These are phyloP conservation scores for Schwanniomyces polymorphus DNA, from an alignment of 805 yeast genomes.

Conservation along the genomic window DNA sequence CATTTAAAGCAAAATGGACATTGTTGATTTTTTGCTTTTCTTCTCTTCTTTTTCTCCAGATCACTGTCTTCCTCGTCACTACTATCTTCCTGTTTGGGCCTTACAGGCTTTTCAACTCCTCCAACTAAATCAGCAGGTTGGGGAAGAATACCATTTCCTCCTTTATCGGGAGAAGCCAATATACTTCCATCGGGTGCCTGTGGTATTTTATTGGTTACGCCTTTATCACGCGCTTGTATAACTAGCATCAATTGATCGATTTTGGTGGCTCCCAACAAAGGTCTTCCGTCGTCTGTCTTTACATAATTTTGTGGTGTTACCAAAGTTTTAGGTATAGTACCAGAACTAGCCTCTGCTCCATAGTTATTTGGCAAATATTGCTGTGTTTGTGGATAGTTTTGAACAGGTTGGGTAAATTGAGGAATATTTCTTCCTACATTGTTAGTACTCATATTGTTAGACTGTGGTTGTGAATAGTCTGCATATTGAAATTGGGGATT, in stretches of 20 bases:
- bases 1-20: constrained; percentile 77
- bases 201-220: constrained; percentile 61
- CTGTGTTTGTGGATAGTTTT: constrained; percentile 7
- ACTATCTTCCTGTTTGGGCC: constrained; percentile 21
- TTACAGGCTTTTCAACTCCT: constrained; percentile 68
- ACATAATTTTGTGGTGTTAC: constrained; percentile 49
- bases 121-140: constrained; percentile 66
- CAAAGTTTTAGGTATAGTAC: constrained; percentile 18
- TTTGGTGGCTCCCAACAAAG: constrained; percentile 80
- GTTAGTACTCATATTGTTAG: constrained; percentile 1
- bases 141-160: constrained; percentile 48
- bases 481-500: constrained; percentile 12
- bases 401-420: constrained; percentile 10
- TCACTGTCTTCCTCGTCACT: constrained; percentile 5
- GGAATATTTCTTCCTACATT: constrained; percentile 7
- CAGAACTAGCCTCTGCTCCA: constrained; percentile 3
- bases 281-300: constrained; percentile 61
- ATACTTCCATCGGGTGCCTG: constrained; percentile 72
- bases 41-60: constrained; percentile 16
- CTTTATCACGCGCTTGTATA: constrained; percentile 83
- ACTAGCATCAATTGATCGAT: constrained; percentile 90
- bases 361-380: constrained; percentile 1
- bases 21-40: constrained; percentile 54
- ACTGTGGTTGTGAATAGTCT: constrained; percentile 7
- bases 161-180: constrained; percentile 37